Percentiles rank a stretch among this genome's conserved stretches.
Evolutionary conservation across 179 eudicot genomes (phyloP).

Genomic region (Sideroxylon spinosum): DNA sequence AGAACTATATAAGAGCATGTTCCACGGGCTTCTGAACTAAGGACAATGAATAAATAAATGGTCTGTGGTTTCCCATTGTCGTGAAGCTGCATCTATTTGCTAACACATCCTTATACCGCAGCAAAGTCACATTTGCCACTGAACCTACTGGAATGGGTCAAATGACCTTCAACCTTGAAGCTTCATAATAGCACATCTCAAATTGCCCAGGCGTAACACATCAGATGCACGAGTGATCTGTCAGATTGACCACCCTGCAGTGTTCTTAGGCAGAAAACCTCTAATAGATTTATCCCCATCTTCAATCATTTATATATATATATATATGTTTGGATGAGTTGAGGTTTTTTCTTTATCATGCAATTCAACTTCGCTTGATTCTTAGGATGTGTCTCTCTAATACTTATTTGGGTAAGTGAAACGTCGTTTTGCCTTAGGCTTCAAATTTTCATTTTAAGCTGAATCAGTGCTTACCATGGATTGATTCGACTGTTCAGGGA

Average conservation of each 20-base stretch:
- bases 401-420: background rate
- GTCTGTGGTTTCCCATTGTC: too few relatives aligned
- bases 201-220: too few relatives aligned
- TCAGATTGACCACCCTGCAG: background rate
- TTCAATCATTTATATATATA: background rate
- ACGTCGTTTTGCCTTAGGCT: constrained; percentile 3
- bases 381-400: background rate
- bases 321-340: background rate
- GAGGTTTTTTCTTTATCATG: background rate
- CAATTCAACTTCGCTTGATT: background rate
- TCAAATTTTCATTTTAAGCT: background rate
- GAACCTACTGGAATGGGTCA: too few relatives aligned
- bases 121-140: too few relatives aligned
- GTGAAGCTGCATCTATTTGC: too few relatives aligned
- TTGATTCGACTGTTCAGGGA: constrained; percentile 47
- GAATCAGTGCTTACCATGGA: background rate
- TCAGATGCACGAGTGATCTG: background rate
- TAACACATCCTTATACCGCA: too few relatives aligned
- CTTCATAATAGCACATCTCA: too few relatives aligned
- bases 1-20: too few relatives aligned
- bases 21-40: too few relatives aligned
- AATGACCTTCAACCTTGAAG: too few relatives aligned
- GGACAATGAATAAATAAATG: too few relatives aligned
- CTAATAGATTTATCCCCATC: background rate
- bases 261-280: background rate